phyloP scores from a whole-genome alignment of 2,329 filamentous ascomycete genomes.

The Fusarium mangiferae region DNA sequence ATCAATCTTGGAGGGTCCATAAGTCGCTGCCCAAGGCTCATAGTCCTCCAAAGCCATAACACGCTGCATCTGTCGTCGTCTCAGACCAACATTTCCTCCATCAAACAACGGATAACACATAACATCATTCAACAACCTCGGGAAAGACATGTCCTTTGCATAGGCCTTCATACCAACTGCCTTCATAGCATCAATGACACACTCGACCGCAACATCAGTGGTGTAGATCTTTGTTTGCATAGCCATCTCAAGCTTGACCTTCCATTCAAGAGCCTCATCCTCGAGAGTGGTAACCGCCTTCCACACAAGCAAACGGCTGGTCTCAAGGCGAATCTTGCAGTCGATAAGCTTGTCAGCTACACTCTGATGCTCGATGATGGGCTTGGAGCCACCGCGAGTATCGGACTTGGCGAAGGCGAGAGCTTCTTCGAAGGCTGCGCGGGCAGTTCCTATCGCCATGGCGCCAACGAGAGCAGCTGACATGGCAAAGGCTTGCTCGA shows the following conservation, averaged over 20 bases:
- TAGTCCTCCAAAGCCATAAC: neutral
- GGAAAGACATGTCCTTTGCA: neutral
- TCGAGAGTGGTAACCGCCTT: neutral
- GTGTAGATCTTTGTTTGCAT: constrained; percentile 15
- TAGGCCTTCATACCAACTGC: constrained; percentile 2
- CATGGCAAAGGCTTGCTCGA: neutral
- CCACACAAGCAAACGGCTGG: neutral
- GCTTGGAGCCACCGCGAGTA: neutral
- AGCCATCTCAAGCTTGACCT: neutral
- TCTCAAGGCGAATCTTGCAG: constrained; percentile 1
- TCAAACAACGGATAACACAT: constrained; percentile 10
- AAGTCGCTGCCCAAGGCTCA: neutral
- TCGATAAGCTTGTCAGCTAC: constrained; percentile 13
- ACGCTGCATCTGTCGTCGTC: constrained; percentile 1
- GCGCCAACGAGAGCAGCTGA: constrained; percentile 4
- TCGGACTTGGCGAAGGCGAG: constrained; percentile 6
- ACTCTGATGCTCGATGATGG: constrained; percentile 6
- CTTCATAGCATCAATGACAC: constrained; percentile 1
- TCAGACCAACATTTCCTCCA: constrained; percentile 4
- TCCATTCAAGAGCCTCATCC: neutral
- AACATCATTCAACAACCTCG: neutral
- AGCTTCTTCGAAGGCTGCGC: neutral
- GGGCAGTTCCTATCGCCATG: constrained; percentile 1
- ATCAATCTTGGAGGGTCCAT: neutral
- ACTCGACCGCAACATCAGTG: neutral